Base-by-base conservation (phyloP, 169 alveolate genomes). In the Theileria parva region DNA sequence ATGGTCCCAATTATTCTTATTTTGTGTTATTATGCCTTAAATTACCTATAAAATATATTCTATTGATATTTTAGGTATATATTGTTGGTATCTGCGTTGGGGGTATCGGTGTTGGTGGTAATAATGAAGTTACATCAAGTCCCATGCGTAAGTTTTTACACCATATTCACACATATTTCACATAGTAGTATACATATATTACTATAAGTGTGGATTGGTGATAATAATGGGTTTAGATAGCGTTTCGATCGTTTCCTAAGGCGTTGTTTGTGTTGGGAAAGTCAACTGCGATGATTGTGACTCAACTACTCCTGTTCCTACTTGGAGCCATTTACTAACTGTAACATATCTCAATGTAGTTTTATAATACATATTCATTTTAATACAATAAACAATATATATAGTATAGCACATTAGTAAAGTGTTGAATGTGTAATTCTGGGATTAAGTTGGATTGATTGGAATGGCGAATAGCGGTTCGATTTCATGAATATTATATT, bases 381-480 rank as follows among this genome's bases (percentile, higher is more conserved):
- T 55, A 21, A n/a, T 55, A 4, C 12, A 21, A 6, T 55, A 21
- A 5, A 6, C 27, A n/a, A 7, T 11, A 55, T 55, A 55, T n/a
- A 55, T 55, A 4, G 9, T 4, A 55, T 55, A n/a, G 19, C 57
- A 48, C 12, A 57, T 23, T 57, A 57, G 3, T 57, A 57, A 57
- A 19, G 4, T 57, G 9, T 6, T 21, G 25, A 57, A 19, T 21
- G 59, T 50, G 59, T 57, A 57, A 57, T 57, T 57, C 11, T 57
- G 30, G 65, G 34, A 57, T 6, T 57, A 9, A 23, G 30, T 57
- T 57, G 30, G 25, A 23, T 21, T 57, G 34, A 21, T 57, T 27
- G 78, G 78, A 27, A 70, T 25, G 30, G 78, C 79, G n/a, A 72
- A 44, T 4, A 83, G 85, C 19, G 21, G 27, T n/a, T 75, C 77